Evolutionary conservation across 1,139 yeast genomes (phyloP).

Genomic region (Taphrina populina): DNA sequence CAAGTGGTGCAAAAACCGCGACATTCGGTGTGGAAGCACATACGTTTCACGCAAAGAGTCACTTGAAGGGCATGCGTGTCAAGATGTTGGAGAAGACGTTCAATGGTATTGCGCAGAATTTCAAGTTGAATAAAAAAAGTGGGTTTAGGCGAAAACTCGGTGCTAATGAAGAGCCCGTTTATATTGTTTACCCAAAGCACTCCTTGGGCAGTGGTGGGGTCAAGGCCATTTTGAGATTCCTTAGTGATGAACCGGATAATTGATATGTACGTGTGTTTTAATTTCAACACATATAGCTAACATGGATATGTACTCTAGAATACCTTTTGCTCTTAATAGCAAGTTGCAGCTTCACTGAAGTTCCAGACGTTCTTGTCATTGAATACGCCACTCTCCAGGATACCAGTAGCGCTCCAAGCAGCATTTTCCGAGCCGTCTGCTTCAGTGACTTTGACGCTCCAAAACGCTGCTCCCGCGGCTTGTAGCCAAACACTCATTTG

Average conservation of each 20-base stretch:
- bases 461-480: constrained; percentile 28
- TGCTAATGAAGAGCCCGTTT: constrained; percentile 15
- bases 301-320: background rate
- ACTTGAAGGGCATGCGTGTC: constrained; percentile 10
- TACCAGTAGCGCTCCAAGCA: constrained; percentile 15
- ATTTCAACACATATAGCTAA: background rate
- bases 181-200: constrained; percentile 12
- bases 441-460: constrained; percentile 20
- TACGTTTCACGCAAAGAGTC: background rate
- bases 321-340: too few species aligned
- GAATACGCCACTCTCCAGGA: constrained; percentile 18
- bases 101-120: constrained; percentile 10
- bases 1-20: constrained; percentile 8
- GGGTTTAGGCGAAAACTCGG: constrained; percentile 18
- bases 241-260: constrained; percentile 7
- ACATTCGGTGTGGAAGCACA: constrained; percentile 18
- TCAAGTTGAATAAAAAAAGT: constrained; percentile 9
- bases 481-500: constrained; percentile 27
- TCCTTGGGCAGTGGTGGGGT: constrained; percentile 14
- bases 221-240: constrained; percentile 8
- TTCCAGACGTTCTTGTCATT: constrained; percentile 1
- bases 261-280: background rate
- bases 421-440: constrained; percentile 15
- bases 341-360: background rate
- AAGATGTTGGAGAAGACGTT: constrained; percentile 4